Evolutionary conservation across 768 basidiomycete species (phyloP).

Genomic region (Leccinum rimulosum): DNA sequence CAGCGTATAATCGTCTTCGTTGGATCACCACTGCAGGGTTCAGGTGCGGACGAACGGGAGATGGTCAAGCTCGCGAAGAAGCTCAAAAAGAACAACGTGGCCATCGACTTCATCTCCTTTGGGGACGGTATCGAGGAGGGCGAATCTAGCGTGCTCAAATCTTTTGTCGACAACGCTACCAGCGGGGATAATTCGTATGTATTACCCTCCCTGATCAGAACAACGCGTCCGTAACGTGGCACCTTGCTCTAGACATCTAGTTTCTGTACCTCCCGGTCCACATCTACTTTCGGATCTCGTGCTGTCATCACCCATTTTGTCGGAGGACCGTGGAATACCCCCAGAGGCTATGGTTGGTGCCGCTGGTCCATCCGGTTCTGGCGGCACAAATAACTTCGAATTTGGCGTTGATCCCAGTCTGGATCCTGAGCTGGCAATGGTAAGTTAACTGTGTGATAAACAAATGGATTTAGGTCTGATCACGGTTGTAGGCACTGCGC

Average conservation of each 20-base stretch:
- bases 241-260: slow-evolving; percentile 60
- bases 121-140: slow-evolving; percentile 82
- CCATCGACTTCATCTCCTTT: slow-evolving; percentile 87
- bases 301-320: slow-evolving; percentile 76
- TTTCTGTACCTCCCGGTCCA: slow-evolving; percentile 73
- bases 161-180: slow-evolving; percentile 80
- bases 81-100: slow-evolving; percentile 99
- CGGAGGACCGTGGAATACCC: slow-evolving; percentile 76
- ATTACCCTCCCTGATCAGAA: neutral
- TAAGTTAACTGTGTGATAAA: slow-evolving; percentile 32
- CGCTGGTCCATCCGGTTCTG: slow-evolving; percentile 47
- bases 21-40: slow-evolving; percentile 78
- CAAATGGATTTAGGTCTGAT: slow-evolving; percentile 1
- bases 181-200: slow-evolving; percentile 87
- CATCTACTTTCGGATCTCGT: slow-evolving; percentile 83
- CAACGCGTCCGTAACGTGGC: neutral
- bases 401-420: slow-evolving; percentile 94
- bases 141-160: slow-evolving; percentile 66
- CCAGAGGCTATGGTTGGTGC: slow-evolving; percentile 51
- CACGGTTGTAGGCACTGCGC: slow-evolving; percentile 69
- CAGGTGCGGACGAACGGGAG: slow-evolving; percentile 68
- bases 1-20: slow-evolving; percentile 95
- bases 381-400: slow-evolving; percentile 61
- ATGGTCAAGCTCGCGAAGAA: slow-evolving; percentile 93
- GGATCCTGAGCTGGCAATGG: slow-evolving; percentile 97